These are phyloP conservation scores for Aspergillus funiculosus DNA, from an alignment of 495 filamentous ascomycete genomes.

Conservation along the genomic window DNA sequence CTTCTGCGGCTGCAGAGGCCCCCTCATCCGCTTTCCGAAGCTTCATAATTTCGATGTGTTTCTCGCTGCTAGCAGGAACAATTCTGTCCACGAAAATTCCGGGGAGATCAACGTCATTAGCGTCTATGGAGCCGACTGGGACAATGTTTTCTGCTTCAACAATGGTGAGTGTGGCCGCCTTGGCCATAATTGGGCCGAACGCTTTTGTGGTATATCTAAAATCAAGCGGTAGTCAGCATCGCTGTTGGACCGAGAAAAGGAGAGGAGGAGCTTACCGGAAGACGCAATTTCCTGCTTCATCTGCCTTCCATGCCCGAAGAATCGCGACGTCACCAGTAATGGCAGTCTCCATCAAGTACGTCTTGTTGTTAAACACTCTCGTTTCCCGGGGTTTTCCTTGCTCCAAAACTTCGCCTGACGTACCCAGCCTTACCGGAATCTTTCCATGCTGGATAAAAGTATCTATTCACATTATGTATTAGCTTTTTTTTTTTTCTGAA, in stretches of 20 bases:
- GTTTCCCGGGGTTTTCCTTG: conserved; percentile 73
- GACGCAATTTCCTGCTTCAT: conserved; percentile 81
- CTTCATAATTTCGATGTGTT: conserved; percentile 79
- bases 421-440: conserved; percentile 69
- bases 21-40: conserved; percentile 53
- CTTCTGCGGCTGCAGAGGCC: conserved; percentile 44
- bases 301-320: conserved; percentile 79
- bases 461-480: conserved; percentile 17
- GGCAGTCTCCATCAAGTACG: conserved; percentile 77
- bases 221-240: conserved; percentile 7
- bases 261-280: conserved; percentile 58
- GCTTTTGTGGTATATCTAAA: conserved; percentile 46
- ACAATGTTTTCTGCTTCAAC: conserved; percentile 93
- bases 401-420: conserved; percentile 64
- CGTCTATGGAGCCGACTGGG: conserved; percentile 70
- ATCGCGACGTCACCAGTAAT: conserved; percentile 86
- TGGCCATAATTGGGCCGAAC: conserved; percentile 86
- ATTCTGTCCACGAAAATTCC: conserved; percentile 87
- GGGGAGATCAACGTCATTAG: conserved; percentile 75
- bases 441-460: conserved; percentile 82
- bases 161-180: conserved; percentile 79
- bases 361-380: conserved; percentile 77
- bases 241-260: neutral
- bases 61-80: conserved; percentile 66
- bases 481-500: neutral